Evolutionary conservation across 805 yeast genomes (phyloP).

Genomic region (Pichia thaimueangensis): DNA sequence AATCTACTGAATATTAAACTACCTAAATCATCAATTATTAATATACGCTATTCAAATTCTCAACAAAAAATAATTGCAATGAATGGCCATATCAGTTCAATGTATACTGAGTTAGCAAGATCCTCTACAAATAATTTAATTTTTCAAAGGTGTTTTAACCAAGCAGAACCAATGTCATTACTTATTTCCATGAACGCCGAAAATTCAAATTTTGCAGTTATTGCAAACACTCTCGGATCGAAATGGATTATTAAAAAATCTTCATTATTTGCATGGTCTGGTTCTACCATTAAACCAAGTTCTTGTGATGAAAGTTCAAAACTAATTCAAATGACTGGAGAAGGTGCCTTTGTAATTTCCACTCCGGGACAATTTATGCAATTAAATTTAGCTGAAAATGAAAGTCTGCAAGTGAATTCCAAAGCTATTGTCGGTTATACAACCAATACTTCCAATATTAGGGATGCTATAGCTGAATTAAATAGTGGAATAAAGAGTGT

Average conservation of each 20-base stretch:
- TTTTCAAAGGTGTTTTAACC: conserved; percentile 32
- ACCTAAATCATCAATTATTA: conserved; percentile 36
- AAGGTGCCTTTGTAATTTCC: conserved; percentile 35
- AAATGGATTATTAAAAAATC: conserved; percentile 35
- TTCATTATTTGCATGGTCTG: conserved; percentile 43
- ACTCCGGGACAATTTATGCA: conserved; percentile 36
- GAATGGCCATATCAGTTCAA: conserved; percentile 34
- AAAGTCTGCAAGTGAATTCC: conserved; percentile 35
- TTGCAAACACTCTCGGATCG: conserved; percentile 16
- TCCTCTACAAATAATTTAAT: conserved; percentile 15
- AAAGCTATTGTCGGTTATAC: conserved; percentile 35
- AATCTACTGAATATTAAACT: conserved; percentile 37
- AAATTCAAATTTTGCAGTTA: conserved; percentile 30
- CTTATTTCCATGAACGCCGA: conserved; percentile 32
- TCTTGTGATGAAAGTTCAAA: conserved; percentile 1
- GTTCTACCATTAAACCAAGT: conserved; percentile 16
- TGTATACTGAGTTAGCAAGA: conserved; percentile 25
- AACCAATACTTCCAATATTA: neutral
- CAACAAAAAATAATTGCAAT: conserved; percentile 38
- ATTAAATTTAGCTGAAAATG: conserved; percentile 31
- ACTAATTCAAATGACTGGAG: conserved; percentile 25
- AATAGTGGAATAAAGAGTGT: conserved; percentile 15
- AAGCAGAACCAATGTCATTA: conserved; percentile 27
- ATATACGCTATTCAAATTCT: conserved; percentile 31
- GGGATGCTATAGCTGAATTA: conserved; percentile 8